Evolutionary conservation across 768 basidiomycete genomes (phyloP).

Genomic region (Lentinus brumalis): DNA sequence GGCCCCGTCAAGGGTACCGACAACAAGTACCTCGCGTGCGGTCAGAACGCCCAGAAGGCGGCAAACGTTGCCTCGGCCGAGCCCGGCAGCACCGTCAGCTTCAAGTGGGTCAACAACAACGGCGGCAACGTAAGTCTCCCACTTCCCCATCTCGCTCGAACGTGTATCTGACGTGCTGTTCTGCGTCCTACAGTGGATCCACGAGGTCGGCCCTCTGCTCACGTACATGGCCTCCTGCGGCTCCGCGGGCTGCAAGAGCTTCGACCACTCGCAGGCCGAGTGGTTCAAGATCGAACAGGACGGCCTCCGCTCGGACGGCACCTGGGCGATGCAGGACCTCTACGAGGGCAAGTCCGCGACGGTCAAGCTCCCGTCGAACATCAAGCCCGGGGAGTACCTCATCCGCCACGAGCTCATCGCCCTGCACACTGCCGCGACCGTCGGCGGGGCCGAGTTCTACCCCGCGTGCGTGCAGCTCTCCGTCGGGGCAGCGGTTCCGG

Average conservation of each 20-base stretch:
- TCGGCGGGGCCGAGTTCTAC: conserved; percentile 75
- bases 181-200: conserved; percentile 43
- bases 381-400: conserved; percentile 72
- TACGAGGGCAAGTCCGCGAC: conserved; percentile 28
- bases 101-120: conserved; percentile 55
- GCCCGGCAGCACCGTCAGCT: conserved; percentile 55
- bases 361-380: conserved; percentile 39
- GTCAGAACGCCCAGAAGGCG: conserved; percentile 51
- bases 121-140: conserved; percentile 24
- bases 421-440: conserved; percentile 25
- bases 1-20: conserved; percentile 54
- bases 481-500: conserved; percentile 58
- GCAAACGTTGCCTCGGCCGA: conserved; percentile 53
- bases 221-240: conserved; percentile 73
- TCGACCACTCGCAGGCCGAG: conserved; percentile 57
- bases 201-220: conserved; percentile 70
- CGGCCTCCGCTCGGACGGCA: conserved; percentile 28
- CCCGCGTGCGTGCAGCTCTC: conserved; percentile 61
- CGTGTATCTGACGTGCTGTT: not conserved
- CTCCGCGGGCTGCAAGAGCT: conserved; percentile 57
- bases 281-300: conserved; percentile 66
- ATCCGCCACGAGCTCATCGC: conserved; percentile 63
- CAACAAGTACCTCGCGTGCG: conserved; percentile 61
- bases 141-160: not conserved
- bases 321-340: conserved; percentile 34